Evolutionary conservation across 202 grass and related monocot species (phyloP).

Genomic region (Schoenoplectus tabernaemontani): DNA sequence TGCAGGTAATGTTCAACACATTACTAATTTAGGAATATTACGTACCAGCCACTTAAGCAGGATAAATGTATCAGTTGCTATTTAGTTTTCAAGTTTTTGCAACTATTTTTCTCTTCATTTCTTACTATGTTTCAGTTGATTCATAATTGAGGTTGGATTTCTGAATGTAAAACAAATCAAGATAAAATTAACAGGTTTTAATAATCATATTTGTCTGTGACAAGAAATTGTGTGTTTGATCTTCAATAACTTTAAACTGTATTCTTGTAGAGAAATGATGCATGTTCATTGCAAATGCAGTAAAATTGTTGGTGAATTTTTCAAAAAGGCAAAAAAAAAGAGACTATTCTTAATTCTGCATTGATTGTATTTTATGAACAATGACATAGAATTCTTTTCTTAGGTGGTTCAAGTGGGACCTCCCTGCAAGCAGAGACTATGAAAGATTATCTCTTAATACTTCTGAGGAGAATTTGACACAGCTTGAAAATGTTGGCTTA

Average conservation of each 20-base stretch:
- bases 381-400: neutral
- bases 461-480: constrained; percentile 38
- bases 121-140: neutral
- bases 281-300: neutral
- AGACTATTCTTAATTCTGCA: neutral
- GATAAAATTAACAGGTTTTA: neutral
- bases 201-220: neutral
- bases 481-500: constrained; percentile 47
- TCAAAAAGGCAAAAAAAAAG: neutral
- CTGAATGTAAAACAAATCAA: neutral
- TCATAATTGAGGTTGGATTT: neutral
- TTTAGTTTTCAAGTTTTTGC: neutral
- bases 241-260: neutral
- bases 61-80: neutral
- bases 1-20: constrained; percentile 47
- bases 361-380: neutral
- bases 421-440: constrained; percentile 26
- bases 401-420: constrained; percentile 77
- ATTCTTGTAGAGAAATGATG: neutral
- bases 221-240: neutral
- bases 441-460: constrained; percentile 34
- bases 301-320: neutral
- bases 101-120: neutral
- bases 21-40: neutral
- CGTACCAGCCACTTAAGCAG: neutral